Conservation (phyloP, 2,329 filamentous ascomycete species). For the Chaetomium sp. region DNA sequence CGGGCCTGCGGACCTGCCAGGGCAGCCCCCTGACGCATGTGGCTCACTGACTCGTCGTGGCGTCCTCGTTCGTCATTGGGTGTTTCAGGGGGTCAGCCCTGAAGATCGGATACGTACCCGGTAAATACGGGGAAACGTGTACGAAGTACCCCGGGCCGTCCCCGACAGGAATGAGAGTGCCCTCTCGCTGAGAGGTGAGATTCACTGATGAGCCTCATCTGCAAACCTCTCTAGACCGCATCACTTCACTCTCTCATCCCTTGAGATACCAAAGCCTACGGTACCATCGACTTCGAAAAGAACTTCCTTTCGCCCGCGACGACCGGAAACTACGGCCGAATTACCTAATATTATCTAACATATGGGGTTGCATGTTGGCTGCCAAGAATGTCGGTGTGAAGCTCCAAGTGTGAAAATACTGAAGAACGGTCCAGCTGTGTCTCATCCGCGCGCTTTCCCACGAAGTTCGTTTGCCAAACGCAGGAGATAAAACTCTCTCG, state of each 20-base stretch:
- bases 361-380: not conserved
- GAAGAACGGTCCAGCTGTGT: not conserved
- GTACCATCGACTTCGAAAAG: too few species aligned
- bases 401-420: not conserved
- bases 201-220: not conserved
- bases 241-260: not conserved
- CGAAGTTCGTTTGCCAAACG: constrained; percentile 63
- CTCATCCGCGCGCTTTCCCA: constrained; percentile 14
- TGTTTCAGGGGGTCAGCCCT: not conserved
- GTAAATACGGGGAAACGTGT: not conserved
- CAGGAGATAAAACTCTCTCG: constrained; percentile 68
- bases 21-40: constrained; percentile 19
- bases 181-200: not conserved
- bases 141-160: too few species aligned
- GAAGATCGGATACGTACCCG: constrained; percentile 1
- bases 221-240: not conserved
- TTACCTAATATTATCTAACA: constrained; percentile 1
- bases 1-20: constrained; percentile 19
- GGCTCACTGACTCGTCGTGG: constrained; percentile 20
- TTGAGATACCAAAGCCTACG: not conserved
- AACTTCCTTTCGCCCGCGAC: too few species aligned
- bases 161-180: too few species aligned
- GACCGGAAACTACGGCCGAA: not conserved
- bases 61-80: constrained; percentile 13
- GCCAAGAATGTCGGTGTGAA: not conserved